Evolutionary conservation across 208 protist species (phyloP), one percentile per base, ranked within the genome.

Genomic region (Leishmania tropica): DNA sequence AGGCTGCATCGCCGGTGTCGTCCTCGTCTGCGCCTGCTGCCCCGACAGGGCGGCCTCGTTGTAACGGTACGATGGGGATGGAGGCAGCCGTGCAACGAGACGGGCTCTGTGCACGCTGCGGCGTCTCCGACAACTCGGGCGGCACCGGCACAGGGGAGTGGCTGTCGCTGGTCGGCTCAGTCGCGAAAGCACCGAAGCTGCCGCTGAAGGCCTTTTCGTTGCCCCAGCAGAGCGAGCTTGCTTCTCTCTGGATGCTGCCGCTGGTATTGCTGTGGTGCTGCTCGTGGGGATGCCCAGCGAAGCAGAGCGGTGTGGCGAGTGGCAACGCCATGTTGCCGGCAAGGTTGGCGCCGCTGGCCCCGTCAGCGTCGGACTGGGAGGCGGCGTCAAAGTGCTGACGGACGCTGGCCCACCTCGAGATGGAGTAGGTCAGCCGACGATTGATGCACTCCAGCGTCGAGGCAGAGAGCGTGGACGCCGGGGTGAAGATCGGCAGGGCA

Each of bases 71-170:
- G 1, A 17, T 62, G 11, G 68, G 75, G 54, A 73, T 80, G n/a
- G 83, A 75, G 2, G 45, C 68, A 40, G 76, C n/a, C 13, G 81
- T 73, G 65, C 83, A 85, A 28, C 90, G 90, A 31, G 88, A 89
- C 21, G 88, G 90, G 70, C 90, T 94, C 56, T 72, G 54, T 81
- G 89, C 90, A 6, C 90, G 87, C 85, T 88, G 76, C 53, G 83
- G 81, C 47, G 48, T 75, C 71, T 81, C 76, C 58, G 85, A 68
- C 60, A 21, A 62, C 47, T 76, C 79, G 6, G 83, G 82, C 13
- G 80, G 75, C 45, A 81, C 35, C 37, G 83, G 88, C 75, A 80
- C 47, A 7, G 85, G 86, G 19, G 86, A 91, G n/a, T 37, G 79
- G 65, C 47, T 62, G 73, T 42, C 47, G 77, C 48, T 21, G 58